Conservation (phyloP, 2,329 filamentous ascomycete genomes). For the Penicillium hordei region DNA sequence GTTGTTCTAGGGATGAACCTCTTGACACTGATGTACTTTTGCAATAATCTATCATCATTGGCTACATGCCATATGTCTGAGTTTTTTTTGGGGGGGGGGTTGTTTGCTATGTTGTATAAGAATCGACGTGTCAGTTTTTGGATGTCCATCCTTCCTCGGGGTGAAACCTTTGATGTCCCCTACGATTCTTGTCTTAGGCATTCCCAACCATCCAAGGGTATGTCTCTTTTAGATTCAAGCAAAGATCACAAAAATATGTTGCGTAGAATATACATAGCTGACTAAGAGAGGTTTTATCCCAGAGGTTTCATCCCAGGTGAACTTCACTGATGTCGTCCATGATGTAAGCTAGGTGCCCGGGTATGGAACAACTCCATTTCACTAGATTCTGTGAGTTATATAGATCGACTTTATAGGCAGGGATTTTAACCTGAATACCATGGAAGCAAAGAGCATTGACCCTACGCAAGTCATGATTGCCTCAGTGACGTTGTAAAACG, state of each 20-base stretch:
- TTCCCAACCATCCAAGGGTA: neutral
- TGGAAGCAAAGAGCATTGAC: neutral
- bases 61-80: neutral
- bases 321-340: neutral
- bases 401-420: neutral
- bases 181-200: constrained; percentile 23
- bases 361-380: neutral
- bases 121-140: constrained; percentile 4
- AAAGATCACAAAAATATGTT: neutral
- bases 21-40: neutral
- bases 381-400: neutral
- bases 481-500: neutral
- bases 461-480: neutral
- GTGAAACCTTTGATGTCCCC: constrained; percentile 19
- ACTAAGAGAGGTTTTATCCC: neutral
- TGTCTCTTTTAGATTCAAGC: neutral
- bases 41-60: constrained; percentile 2
- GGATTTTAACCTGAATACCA: neutral
- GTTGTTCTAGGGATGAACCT: constrained; percentile 10
- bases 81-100: neutral
- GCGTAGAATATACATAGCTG: neutral
- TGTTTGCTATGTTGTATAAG: neutral
- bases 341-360: neutral
- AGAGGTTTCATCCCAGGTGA: neutral
- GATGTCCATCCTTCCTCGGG: neutral